Evolutionary conservation across 2,329 filamentous ascomycete species (phyloP).

Genomic region (Talaromyces verruculosus): DNA sequence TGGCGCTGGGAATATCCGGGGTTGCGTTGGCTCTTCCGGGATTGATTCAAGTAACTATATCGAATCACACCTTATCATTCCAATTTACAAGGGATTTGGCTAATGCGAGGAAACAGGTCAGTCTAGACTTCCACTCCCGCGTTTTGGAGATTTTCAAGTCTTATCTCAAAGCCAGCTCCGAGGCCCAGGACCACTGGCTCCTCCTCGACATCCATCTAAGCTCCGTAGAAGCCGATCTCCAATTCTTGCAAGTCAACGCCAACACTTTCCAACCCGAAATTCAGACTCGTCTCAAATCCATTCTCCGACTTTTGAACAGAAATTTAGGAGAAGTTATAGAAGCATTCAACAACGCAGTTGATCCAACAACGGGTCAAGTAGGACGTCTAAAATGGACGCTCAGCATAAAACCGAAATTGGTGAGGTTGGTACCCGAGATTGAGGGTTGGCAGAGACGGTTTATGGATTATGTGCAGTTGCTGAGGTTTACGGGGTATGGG

Average conservation of each 20-base stretch:
- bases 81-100: too few species aligned
- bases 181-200: constrained; percentile 2
- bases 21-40: constrained; percentile 2
- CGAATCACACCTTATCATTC: too few species aligned
- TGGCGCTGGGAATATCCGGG: not conserved
- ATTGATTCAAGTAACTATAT: constrained; percentile 6
- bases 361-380: not conserved
- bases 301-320: not conserved
- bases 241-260: not conserved
- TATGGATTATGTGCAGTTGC: constrained; percentile 8
- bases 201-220: constrained; percentile 4
- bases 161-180: not conserved
- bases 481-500: constrained; percentile 5
- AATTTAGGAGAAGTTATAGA: not conserved
- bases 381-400: not conserved
- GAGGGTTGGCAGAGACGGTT: not conserved
- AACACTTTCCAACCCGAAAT: not conserved
- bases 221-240: not conserved
- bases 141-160: not conserved
- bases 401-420: not conserved
- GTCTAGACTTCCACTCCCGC: not conserved
- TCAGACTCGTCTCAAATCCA: not conserved
- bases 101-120: not conserved
- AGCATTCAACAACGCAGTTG: not conserved
- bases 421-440: not conserved